A percentile compares a stretch with the other conserved stretches of the same genome.
These are phyloP conservation scores for Dictyostelium purpureum DNA, from an alignment of 78 protist species.

Conservation along the genomic window DNA sequence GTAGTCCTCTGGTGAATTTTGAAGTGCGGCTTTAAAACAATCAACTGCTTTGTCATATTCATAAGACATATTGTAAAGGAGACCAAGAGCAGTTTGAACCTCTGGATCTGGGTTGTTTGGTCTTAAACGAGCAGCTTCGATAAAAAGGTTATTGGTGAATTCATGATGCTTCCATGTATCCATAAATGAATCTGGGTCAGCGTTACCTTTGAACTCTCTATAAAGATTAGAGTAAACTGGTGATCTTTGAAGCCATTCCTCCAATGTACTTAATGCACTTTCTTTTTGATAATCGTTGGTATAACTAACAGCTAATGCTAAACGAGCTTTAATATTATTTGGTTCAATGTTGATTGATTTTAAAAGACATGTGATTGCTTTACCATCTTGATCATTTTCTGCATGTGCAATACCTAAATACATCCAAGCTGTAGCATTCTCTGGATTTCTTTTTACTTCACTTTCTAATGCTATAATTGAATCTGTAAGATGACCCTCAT, in stretches of 20 bases:
- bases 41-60: constrained; percentile 92
- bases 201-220: neutral
- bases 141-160: constrained; percentile 31
- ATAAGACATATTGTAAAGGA: constrained; percentile 83
- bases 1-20: constrained; percentile 66
- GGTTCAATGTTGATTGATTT: constrained; percentile 79
- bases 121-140: constrained; percentile 82
- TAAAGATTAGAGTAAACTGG: constrained; percentile 20
- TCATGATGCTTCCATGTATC: constrained; percentile 59
- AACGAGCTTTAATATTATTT: constrained; percentile 67
- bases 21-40: constrained; percentile 86
- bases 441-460: constrained; percentile 74
- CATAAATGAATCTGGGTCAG: neutral
- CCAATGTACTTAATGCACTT: constrained; percentile 81
- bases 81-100: constrained; percentile 89
- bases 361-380: constrained; percentile 85
- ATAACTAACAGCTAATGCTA: constrained; percentile 58
- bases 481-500: constrained; percentile 62
- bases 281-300: constrained; percentile 74
- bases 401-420: constrained; percentile 91
- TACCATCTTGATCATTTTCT: constrained; percentile 87
- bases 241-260: constrained; percentile 80
- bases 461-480: constrained; percentile 87
- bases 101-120: constrained; percentile 86
- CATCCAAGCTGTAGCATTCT: constrained; percentile 87